A percentile compares a stretch with the other conserved stretches of the same genome.
Conservation (phyloP, 1,284 basidiomycete genomes). For the Vanrija sp. region DNA sequence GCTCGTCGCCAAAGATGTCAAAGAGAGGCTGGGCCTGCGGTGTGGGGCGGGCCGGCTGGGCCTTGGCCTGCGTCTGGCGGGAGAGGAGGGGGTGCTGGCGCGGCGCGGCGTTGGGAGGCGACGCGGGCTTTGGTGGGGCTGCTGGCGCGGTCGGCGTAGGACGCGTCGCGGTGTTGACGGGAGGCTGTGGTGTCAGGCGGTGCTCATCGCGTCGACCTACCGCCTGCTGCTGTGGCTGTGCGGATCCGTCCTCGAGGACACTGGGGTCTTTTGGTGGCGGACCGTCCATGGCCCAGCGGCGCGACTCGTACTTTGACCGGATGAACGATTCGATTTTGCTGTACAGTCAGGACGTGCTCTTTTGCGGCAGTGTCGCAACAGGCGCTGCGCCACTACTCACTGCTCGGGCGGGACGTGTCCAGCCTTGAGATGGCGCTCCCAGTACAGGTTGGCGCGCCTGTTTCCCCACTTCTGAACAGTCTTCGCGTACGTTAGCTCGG, state of each 20-base stretch:
- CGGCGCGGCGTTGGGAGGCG: slow-evolving; percentile 21
- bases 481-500: slow-evolving; percentile 47
- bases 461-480: slow-evolving; percentile 95
- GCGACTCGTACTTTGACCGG: slow-evolving; percentile 91
- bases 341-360: slow-evolving; percentile 49
- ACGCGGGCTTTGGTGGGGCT: slow-evolving; percentile 2
- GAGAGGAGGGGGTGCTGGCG: slow-evolving; percentile 41
- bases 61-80: slow-evolving; percentile 19
- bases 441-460: slow-evolving; percentile 83
- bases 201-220: neutral
- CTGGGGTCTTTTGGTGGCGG: slow-evolving; percentile 78
- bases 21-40: slow-evolving; percentile 29
- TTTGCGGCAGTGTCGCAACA: slow-evolving; percentile 59
- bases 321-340: slow-evolving; percentile 99
- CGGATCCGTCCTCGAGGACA: slow-evolving; percentile 59
- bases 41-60: slow-evolving; percentile 7
- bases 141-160: slow-evolving; percentile 21
- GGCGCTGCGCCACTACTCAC: slow-evolving; percentile 55
- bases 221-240: slow-evolving; percentile 8
- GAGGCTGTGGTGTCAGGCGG: neutral
- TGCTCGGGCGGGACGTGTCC: slow-evolving; percentile 94
- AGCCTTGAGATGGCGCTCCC: slow-evolving; percentile 91
- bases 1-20: slow-evolving; percentile 36
- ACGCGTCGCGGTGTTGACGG: slow-evolving; percentile 2
- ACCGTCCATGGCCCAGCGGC: slow-evolving; percentile 87